These are phyloP conservation scores for Phytopythium helicoides DNA, from an alignment of 352 stramenopile genomes.

Conservation along the genomic window DNA sequence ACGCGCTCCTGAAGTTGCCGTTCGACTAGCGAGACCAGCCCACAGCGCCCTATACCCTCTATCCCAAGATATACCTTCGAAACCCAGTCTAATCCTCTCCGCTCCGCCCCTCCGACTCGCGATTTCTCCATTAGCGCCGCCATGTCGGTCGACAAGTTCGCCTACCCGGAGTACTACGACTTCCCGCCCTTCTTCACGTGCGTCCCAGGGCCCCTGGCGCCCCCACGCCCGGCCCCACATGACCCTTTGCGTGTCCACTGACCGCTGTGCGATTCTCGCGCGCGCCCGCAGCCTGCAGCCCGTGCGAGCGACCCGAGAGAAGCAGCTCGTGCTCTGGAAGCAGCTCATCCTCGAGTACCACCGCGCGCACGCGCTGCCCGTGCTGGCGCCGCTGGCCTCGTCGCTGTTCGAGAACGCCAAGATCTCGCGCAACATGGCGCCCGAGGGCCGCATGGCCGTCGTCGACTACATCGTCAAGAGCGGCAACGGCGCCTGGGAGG, in stretches of 20 bases:
- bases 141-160: constrained; percentile 68
- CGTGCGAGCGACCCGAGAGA: constrained; percentile 79
- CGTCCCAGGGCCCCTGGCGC: constrained; percentile 1
- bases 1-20: too few relatives aligned
- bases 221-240: too few relatives aligned
- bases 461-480: constrained; percentile 77
- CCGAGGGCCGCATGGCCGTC: constrained; percentile 60
- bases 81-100: too few relatives aligned
- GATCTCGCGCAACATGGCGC: constrained; percentile 79
- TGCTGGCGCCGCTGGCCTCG: constrained; percentile 69
- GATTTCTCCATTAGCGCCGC: neutral
- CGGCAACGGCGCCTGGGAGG: constrained; percentile 77
- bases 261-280: neutral
- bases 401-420: constrained; percentile 82
- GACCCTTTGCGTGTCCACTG: too few relatives aligned
- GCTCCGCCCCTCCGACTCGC: neutral
- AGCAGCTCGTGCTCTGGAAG: constrained; percentile 86
- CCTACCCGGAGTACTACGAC: constrained; percentile 85
- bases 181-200: constrained; percentile 88
- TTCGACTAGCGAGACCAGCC: too few relatives aligned
- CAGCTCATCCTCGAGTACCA: constrained; percentile 85
- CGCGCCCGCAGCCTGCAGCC: constrained; percentile 51
- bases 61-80: too few relatives aligned
- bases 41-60: too few relatives aligned
- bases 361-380: constrained; percentile 58